These are phyloP conservation scores for Neonectria coccinea DNA, from an alignment of 2,329 filamentous ascomycete genomes.

Conservation along the genomic window DNA sequence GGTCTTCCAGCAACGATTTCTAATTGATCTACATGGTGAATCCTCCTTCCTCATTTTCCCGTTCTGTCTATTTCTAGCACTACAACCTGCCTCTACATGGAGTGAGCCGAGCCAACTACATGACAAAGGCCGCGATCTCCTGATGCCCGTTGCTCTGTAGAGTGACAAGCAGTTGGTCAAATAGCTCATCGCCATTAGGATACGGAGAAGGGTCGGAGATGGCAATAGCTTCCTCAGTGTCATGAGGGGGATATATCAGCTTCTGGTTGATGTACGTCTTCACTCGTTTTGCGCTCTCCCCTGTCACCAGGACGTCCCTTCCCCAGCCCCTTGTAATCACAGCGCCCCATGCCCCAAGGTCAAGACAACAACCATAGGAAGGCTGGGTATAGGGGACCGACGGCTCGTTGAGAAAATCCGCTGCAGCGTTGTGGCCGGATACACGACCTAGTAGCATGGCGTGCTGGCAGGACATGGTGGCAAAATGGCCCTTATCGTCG, in stretches of 20 bases:
- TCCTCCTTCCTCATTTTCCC: too few species aligned
- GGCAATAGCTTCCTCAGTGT: not conserved
- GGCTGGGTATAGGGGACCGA: conserved; percentile 47
- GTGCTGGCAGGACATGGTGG: conserved; percentile 56
- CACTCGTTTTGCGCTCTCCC: conserved; percentile 47
- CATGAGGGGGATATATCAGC: conserved; percentile 17
- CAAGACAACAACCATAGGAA: conserved; percentile 50
- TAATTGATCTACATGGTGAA: too few species aligned
- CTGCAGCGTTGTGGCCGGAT: conserved; percentile 50
- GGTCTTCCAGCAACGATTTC: too few species aligned
- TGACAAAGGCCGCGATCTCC: not conserved
- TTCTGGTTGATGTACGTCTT: conserved; percentile 50
- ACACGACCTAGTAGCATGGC: conserved; percentile 51
- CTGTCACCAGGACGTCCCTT: conserved; percentile 43
- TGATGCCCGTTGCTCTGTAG: not conserved
- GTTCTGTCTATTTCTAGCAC: too few species aligned
- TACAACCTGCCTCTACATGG: too few species aligned
- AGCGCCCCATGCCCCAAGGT: conserved; percentile 50
- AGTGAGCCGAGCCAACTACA: too few species aligned
- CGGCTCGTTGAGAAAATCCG: conserved; percentile 47
- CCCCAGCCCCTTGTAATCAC: conserved; percentile 49
- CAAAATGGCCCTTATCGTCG: conserved; percentile 44
- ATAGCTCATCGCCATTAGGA: not conserved
- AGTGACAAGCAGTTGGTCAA: conserved; percentile 5
- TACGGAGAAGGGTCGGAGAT: conserved; percentile 5